Evolutionary conservation across 2,329 filamentous ascomycete genomes (phyloP), one percentile per base, ranked within the genome.

Genomic region (Emergomyces pasteurianus): DNA sequence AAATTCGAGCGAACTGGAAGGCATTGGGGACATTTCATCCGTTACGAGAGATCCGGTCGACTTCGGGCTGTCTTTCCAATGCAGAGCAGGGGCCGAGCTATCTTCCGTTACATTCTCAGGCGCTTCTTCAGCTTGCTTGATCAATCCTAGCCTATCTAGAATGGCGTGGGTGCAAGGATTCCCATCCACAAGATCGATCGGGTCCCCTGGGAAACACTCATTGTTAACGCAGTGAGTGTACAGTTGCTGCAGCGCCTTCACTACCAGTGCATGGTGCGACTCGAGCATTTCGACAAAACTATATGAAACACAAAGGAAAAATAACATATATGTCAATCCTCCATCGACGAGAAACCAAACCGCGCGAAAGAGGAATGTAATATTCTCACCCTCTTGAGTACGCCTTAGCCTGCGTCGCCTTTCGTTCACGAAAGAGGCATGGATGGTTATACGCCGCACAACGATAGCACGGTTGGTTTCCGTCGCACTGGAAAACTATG

Each of bases 241-340:
- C 40, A 77, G 65, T 61, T 73, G 70, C 63, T 76, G 74, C 4
- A 77, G 65, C 1, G 73, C 75, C 63, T 75, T 75, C 49, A 77
- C 72, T 4, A 75, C 74, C 9, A 76, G 63, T 5, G 73, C 74
- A 61, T 76, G 74, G 38, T 77, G 73, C 6, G 74, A 76, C 63
- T 77, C 73, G 38, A 77, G 71, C 73, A 77, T 76, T 61, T 77
- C 74, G 43, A 77, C 75, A 50, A 76, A 77, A 55, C 75, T 77
- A 43, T 59, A 62, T 23, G 42, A 58, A 36, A 14, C 28, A 57
- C 26, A 40, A 23, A 40, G 38, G 21, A 36, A 52, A 12, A 28
- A 23, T 10, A 38, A n/a, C 31, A 47, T 14, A 49, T 61, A 56
- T 62, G 63, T 61, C 21, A 60, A 59, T 50, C 46, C 42, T 58